Evolutionary conservation across 495 filamentous ascomycete species (phyloP).

Genomic region (Podospora sp.): DNA sequence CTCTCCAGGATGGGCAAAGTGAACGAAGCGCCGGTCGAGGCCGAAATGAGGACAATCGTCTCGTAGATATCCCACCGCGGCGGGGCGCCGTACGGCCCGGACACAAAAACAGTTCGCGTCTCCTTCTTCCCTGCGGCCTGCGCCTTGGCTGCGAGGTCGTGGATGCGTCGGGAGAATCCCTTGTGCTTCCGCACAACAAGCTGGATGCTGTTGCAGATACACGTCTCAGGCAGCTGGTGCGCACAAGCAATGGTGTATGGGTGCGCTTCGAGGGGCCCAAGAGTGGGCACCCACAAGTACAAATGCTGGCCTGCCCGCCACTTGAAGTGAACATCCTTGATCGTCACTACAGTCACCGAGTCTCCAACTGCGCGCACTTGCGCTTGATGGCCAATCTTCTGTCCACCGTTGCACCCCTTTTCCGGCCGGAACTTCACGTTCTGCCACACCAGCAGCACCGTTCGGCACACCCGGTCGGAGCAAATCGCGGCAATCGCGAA

Average conservation of each 20-base stretch:
- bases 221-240: conserved; percentile 46
- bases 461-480: conserved; percentile 67
- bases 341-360: conserved; percentile 67
- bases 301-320: conserved; percentile 83
- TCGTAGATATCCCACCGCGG: conserved; percentile 62
- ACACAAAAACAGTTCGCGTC: conserved; percentile 50
- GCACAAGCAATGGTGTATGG: conserved; percentile 76
- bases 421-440: conserved; percentile 59
- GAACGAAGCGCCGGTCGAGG: conserved; percentile 61
- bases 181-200: conserved; percentile 71
- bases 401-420: conserved; percentile 43
- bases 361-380: conserved; percentile 63
- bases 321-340: conserved; percentile 65
- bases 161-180: conserved; percentile 70
- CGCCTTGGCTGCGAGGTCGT: conserved; percentile 61
- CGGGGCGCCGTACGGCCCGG: conserved; percentile 61
- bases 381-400: conserved; percentile 58
- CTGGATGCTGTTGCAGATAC: conserved; percentile 64
- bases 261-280: conserved; percentile 73
- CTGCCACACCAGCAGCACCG: conserved; percentile 55
- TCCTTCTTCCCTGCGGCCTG: conserved; percentile 36
- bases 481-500: conserved; percentile 69
- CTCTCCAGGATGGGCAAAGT: conserved; percentile 59
- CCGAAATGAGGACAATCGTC: conserved; percentile 59
- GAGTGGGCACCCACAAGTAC: conserved; percentile 69